Conservation (phyloP, 176 grass and related monocot genomes). For the Oryza australiensis region DNA sequence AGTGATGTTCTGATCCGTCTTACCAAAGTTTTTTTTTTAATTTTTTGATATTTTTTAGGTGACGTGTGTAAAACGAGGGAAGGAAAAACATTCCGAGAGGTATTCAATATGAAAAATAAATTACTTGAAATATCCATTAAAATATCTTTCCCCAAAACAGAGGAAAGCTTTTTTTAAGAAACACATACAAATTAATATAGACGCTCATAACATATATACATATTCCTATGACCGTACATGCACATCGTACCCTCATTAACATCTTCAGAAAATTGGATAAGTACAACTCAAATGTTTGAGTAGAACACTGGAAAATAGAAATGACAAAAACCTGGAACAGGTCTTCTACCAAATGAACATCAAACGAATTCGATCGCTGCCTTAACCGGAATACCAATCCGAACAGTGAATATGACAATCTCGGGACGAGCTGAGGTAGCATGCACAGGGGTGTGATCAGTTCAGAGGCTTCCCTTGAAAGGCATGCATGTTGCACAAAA, state of each 20-base stretch:
- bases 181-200: too few relatives aligned
- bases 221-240: too few relatives aligned
- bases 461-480: conserved; percentile 3
- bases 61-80: too few relatives aligned
- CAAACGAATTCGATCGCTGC: not conserved
- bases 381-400: not conserved
- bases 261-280: too few relatives aligned
- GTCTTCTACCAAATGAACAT: not conserved
- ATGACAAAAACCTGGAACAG: not conserved
- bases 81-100: too few relatives aligned
- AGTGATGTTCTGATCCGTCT: too few relatives aligned
- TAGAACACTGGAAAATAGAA: not conserved
- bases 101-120: not conserved
- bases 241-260: too few relatives aligned
- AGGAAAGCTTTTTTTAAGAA: not conserved
- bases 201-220: too few relatives aligned
- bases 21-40: too few relatives aligned
- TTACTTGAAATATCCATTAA: not conserved
- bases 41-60: too few relatives aligned
- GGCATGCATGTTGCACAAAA: too few relatives aligned
- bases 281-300: not conserved
- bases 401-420: not conserved
- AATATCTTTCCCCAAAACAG: not conserved
- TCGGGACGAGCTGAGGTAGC: not conserved
- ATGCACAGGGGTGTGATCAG: not conserved